Evolutionary conservation across 805 yeast genomes (phyloP).

Genomic region (Metschnikowia arizonensis): DNA sequence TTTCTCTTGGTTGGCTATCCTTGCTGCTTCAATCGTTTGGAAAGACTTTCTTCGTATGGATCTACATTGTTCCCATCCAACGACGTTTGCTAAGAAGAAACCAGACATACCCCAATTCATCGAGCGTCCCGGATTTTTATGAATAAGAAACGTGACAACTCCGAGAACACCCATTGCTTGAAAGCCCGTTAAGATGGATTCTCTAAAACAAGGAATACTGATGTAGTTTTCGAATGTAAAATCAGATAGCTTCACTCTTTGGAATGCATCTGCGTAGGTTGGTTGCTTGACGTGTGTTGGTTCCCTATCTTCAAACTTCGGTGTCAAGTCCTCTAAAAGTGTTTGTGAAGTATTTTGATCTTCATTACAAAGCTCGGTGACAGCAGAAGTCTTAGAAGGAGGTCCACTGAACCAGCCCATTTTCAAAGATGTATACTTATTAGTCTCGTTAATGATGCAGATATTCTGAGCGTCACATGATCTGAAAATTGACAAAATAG

Average conservation of each 20-base stretch:
- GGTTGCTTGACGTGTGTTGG: slow-evolving; percentile 17
- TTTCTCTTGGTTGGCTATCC: slow-evolving; percentile 41
- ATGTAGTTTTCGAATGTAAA: slow-evolving; percentile 49
- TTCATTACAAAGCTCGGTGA: slow-evolving; percentile 24
- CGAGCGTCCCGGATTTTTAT: slow-evolving; percentile 57
- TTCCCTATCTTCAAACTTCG: slow-evolving; percentile 42
- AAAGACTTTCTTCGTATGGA: slow-evolving; percentile 61
- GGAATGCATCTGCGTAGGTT: slow-evolving; percentile 36
- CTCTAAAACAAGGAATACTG: slow-evolving; percentile 73
- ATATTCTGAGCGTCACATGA: slow-evolving; percentile 8
- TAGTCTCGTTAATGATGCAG: not conserved
- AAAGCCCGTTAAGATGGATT: slow-evolving; percentile 73
- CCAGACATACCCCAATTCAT: slow-evolving; percentile 84
- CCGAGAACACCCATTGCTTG: slow-evolving; percentile 69
- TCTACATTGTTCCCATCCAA: slow-evolving; percentile 93
- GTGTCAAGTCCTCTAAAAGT: slow-evolving; percentile 50
- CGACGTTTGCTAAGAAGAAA: slow-evolving; percentile 69
- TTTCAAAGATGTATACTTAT: slow-evolving; percentile 11
- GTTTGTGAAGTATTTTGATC: slow-evolving; percentile 20
- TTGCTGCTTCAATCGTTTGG: slow-evolving; percentile 66
- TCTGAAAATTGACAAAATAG: slow-evolving; percentile 6
- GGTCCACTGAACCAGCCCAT: slow-evolving; percentile 45
- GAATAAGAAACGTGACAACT: slow-evolving; percentile 60
- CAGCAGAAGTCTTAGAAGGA: slow-evolving; percentile 37
- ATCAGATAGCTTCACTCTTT: slow-evolving; percentile 44